phyloP scores from a whole-genome alignment of 768 basidiomycete species.

The Candolleomyces eurysporus region DNA sequence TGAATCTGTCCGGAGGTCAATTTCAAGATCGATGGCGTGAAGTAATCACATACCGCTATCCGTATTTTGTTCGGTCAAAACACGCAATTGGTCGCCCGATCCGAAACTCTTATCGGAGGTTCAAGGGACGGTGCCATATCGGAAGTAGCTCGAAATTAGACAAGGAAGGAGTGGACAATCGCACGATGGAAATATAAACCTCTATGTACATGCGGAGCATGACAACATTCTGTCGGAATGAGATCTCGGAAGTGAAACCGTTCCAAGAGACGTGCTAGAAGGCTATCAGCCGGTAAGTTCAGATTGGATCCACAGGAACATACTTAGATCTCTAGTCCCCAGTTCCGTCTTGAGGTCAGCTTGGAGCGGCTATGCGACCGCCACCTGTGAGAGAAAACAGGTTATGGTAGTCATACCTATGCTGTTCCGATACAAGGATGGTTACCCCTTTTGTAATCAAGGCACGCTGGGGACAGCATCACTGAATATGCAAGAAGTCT shows the following conservation, averaged over 20 bases:
- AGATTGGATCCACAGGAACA: neutral
- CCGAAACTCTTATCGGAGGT: slow-evolving; percentile 17
- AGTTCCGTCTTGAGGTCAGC: neutral
- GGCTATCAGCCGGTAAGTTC: neutral
- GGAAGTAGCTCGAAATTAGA: neutral
- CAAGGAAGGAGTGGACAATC: neutral
- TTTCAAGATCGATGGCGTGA: slow-evolving; percentile 19
- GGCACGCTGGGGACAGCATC: neutral
- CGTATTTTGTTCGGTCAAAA: slow-evolving; percentile 19
- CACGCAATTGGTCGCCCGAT: slow-evolving; percentile 15
- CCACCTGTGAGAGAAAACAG: neutral
- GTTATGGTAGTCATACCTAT: neutral
- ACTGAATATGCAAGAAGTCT: neutral
- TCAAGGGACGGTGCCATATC: neutral
- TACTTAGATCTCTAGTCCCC: neutral
- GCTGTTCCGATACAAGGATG: neutral
- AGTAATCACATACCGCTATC: slow-evolving; percentile 17
- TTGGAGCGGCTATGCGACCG: neutral
- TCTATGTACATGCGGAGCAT: too few species aligned
- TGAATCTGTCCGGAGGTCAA: slow-evolving; percentile 16
- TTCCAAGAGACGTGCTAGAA: too few species aligned
- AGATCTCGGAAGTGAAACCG: too few species aligned
- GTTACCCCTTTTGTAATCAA: neutral
- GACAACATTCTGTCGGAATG: too few species aligned
- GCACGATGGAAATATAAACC: neutral